Evolutionary conservation across 306 rosid genomes (phyloP), one percentile per base, ranked within the genome.

Genomic region (Cucurbita moschata): DNA sequence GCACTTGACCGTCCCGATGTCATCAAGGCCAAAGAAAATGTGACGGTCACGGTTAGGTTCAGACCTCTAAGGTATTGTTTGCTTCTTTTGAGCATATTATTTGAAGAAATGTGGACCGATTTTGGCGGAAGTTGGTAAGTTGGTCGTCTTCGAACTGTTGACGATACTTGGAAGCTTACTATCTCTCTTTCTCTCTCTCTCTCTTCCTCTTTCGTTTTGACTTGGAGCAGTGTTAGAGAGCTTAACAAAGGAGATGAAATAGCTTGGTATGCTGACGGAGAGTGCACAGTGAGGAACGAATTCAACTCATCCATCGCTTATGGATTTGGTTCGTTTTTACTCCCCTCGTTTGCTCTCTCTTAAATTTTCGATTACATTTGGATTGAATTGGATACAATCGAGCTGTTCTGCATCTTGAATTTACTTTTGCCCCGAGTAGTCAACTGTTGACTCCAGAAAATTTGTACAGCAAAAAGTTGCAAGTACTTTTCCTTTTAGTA

Each of bases 201-300:
- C 77, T 38, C 0, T 5, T 52, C 13, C 23, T 4, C 59, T 35
- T 8, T 9, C 0, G 43, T 14, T 43, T 75, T 62, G 18, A 71
- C 23, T 71, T 66, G 78, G 84, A 16, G 54, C 88, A 91, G 96
- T 84, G 80, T 71, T 2, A 81, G 97, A 71, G 97, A 91, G 86
- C 52, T 91, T 53, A 85, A 81, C 53, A 89, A 89, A 85, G 97
- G 97, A 37, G 97, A 91, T 59, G 96, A 87, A 79, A 81, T 91
- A 69, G 92, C 97, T 2, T 91, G 97, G 97, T 88, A 87, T 49
- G 96, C 97, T 10, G 97, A 91, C 51, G 97, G 97, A 12, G 91
- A 91, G 65, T 73, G 66, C 42, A 63, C 83, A 12, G 97, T 91
- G 76, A 85, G 88, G 79, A 91, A 80, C 66, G 97, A 88, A 85